These are phyloP conservation scores for Torrubiellomyces zombiae DNA, from an alignment of 2,329 filamentous ascomycete species.

Conservation along the genomic window DNA sequence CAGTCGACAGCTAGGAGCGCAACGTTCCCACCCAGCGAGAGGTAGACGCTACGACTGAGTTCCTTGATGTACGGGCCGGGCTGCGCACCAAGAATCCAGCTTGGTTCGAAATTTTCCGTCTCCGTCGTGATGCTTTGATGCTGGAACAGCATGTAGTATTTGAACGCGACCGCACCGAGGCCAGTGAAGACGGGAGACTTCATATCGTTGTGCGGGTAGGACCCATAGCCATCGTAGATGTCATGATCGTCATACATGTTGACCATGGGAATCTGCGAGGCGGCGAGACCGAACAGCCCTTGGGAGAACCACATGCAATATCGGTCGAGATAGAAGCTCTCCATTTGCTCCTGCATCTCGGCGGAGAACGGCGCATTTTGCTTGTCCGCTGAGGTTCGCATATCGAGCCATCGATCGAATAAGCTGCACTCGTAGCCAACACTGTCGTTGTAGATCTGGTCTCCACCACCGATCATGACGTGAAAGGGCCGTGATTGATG, in stretches of 20 bases:
- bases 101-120: constrained; percentile 69
- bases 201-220: constrained; percentile 87
- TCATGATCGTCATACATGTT: constrained; percentile 97
- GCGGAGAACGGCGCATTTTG: constrained; percentile 59
- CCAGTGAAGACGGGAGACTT: constrained; percentile 77
- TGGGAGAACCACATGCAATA: constrained; percentile 96
- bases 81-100: constrained; percentile 67
- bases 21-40: constrained; percentile 63
- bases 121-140: constrained; percentile 79
- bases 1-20: constrained; percentile 80
- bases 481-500: constrained; percentile 90
- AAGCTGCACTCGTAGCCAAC: constrained; percentile 57
- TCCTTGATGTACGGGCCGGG: constrained; percentile 86
- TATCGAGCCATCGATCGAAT: constrained; percentile 73
- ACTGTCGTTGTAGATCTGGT: constrained; percentile 91
- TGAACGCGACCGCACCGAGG: constrained; percentile 81
- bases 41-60: constrained; percentile 68
- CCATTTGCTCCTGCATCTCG: constrained; percentile 77
- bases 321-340: constrained; percentile 71
- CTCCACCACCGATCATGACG: constrained; percentile 93
- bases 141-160: constrained; percentile 98
- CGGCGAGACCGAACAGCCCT: constrained; percentile 82
- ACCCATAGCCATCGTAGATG: constrained; percentile 82
- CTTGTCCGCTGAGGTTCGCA: constrained; percentile 66
- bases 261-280: constrained; percentile 91